Conservation (phyloP, 768 basidiomycete genomes). For the Xerocomus brunneocitrinus region DNA sequence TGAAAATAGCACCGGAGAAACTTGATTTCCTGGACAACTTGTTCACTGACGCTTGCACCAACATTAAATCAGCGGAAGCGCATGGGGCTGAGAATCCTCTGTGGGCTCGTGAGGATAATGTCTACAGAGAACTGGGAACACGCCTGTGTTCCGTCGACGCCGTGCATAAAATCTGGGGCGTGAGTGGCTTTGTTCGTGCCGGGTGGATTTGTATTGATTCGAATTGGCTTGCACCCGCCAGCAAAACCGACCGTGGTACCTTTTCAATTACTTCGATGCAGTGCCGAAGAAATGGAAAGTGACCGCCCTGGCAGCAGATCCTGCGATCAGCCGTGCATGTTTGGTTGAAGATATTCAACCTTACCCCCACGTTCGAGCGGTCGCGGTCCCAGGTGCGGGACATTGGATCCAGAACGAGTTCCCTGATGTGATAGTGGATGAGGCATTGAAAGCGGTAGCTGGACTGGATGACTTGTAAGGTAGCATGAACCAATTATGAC, state of each 20-base stretch:
- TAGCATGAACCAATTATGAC: neutral
- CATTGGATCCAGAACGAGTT: constrained; percentile 28
- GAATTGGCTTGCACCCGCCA: neutral
- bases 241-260: constrained; percentile 19
- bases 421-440: constrained; percentile 18
- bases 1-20: neutral
- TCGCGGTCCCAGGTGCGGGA: constrained; percentile 11
- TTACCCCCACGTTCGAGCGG: constrained; percentile 9
- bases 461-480: constrained; percentile 3
- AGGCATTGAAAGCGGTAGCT: constrained; percentile 11
- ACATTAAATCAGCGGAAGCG: neutral
- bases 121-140: constrained; percentile 7
- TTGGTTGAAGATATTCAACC: constrained; percentile 7
- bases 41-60: neutral
- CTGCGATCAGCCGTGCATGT: neutral
- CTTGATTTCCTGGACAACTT: neutral
- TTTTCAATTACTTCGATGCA: constrained; percentile 3
- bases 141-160: constrained; percentile 10
- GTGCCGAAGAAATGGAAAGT: constrained; percentile 10
- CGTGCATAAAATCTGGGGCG: neutral
- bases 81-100: constrained; percentile 4
- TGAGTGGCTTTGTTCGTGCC: neutral
- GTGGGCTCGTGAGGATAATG: constrained; percentile 12
- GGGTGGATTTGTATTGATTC: neutral
- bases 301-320: constrained; percentile 18